These are phyloP conservation scores for Ascochyta koolunga DNA, from an alignment of 2,329 filamentous ascomycete species.

Conservation along the genomic window DNA sequence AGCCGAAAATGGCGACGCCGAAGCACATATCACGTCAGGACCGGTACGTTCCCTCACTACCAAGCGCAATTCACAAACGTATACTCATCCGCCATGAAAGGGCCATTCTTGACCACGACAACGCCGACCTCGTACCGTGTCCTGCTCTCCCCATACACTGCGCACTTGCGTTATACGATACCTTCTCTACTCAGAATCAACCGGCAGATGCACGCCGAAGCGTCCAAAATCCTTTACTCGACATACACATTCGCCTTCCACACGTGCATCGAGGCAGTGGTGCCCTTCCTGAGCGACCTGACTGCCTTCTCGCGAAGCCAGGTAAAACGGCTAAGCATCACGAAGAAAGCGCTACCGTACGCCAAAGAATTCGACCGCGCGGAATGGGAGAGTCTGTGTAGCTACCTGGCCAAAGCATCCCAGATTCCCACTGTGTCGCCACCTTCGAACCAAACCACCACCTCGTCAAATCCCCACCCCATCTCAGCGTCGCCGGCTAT, in stretches of 20 bases:
- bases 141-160: constrained; percentile 52
- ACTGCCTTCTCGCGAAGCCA: constrained; percentile 56
- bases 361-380: constrained; percentile 61
- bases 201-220: constrained; percentile 59
- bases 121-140: constrained; percentile 63
- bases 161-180: constrained; percentile 52
- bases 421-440: not conserved
- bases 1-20: constrained; percentile 40
- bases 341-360: constrained; percentile 62
- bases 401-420: constrained; percentile 36
- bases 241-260: constrained; percentile 65
- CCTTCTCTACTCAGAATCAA: constrained; percentile 36
- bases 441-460: not conserved
- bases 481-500: not conserved
- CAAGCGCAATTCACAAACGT: constrained; percentile 4
- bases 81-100: constrained; percentile 30
- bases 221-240: constrained; percentile 62
- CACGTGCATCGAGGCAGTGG: constrained; percentile 64
- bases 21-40: constrained; percentile 47
- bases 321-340: constrained; percentile 59
- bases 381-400: constrained; percentile 62
- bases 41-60: constrained; percentile 32
- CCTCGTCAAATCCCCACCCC: not conserved
- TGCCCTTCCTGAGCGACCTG: constrained; percentile 65
- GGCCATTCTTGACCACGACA: constrained; percentile 52